Base-by-base conservation (phyloP, 108 stramenopile species). In the Bacterosira constricta region DNA sequence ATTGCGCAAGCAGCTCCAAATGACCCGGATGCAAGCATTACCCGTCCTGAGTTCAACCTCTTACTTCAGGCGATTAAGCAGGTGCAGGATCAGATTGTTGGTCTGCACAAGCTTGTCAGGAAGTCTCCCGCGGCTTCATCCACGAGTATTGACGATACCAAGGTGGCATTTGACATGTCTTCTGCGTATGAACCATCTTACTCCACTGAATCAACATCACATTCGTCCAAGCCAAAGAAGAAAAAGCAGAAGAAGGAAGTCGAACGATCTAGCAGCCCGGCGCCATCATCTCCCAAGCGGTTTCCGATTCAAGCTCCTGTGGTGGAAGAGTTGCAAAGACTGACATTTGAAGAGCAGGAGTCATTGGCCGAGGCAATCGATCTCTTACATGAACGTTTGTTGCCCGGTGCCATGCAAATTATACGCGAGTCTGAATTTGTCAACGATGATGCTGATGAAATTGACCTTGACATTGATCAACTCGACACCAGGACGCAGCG, bases 391-490 rank as follows among this genome's bases (percentile, higher is more conserved):
- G 82, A 73, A 21, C 77, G 76, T 8, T 68, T 87, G 50, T 47
- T 92, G 12, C 75, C 78, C 26, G 90, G 86, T 21, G 89, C 90
- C 1, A 88, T 95, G 63, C 83, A 90, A 75, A 95, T 95, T 37
- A 90, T 95, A 52, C 71, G 90, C 50, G 90, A 95, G 64, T 83
- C 89, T 38, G 82, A 90, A n/a, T 75, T 75, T 42, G 65, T 89
- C 21, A 81, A 80, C 50, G 89, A 80, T 12, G 91, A 95, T 50
- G 93, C 90, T 63, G 93, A 91, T 31, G 79, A 80, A 71, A 95
- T 95, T 49, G 93, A 95, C 70, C 79, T 95, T n/a, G 93, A 92
- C 41, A 88, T 91, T 65, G 93, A 95, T 57, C 80, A 81, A 44
- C 87, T 95, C 37, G 88, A 90, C 57, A 84, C 80, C 13, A 65